Conservation (phyloP, 768 basidiomycete genomes). For the Cyathus striatus region DNA sequence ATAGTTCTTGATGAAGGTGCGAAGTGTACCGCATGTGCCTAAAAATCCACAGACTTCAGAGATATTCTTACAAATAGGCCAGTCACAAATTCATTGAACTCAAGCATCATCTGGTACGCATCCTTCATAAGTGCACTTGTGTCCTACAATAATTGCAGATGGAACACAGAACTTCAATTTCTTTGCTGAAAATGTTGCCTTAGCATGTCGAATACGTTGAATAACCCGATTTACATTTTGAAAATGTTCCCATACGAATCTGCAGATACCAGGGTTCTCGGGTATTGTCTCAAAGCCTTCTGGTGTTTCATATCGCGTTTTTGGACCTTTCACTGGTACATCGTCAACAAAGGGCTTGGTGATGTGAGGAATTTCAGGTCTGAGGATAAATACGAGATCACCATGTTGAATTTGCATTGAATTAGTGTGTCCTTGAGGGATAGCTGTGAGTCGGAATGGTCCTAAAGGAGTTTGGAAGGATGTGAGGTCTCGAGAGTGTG, state of each 20-base stretch:
- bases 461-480: background rate
- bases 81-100: conserved; percentile 13
- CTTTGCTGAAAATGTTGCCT: conserved; percentile 26
- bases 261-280: conserved; percentile 20
- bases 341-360: background rate
- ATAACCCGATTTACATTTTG: conserved; percentile 24
- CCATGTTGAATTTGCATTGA: background rate
- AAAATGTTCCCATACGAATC: conserved; percentile 35
- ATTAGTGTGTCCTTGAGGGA: background rate
- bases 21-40: conserved; percentile 16
- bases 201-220: conserved; percentile 20
- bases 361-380: background rate
- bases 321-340: conserved; percentile 20
- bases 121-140: conserved; percentile 19
- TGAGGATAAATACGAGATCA: background rate
- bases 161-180: conserved; percentile 21
- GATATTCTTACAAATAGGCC: conserved; percentile 14
- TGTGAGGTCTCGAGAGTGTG: background rate
- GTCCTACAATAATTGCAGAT: conserved; percentile 16
- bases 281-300: conserved; percentile 13
- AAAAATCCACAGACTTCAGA: conserved; percentile 22
- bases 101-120: conserved; percentile 14
- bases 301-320: conserved; percentile 18
- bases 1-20: conserved; percentile 20
- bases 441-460: background rate